Percentiles rank a stretch among this genome's conserved stretches.
Evolutionary conservation across 805 yeast species (phyloP).

Genomic region (Kodamaea restingae): DNA sequence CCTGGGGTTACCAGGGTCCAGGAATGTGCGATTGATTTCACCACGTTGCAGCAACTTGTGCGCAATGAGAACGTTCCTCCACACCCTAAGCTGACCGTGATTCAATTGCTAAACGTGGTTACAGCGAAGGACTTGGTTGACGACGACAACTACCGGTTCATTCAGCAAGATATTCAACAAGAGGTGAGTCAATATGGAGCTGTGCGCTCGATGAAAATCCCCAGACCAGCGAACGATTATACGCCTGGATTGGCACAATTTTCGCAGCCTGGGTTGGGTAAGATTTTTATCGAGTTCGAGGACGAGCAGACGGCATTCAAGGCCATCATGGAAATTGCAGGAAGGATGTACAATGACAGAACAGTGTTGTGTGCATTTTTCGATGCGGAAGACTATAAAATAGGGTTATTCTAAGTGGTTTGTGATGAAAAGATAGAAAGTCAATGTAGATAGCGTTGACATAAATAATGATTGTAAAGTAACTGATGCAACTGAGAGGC

Average conservation of each 20-base stretch:
- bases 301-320: constrained; percentile 45
- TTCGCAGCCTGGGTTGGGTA: constrained; percentile 61
- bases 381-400: constrained; percentile 56
- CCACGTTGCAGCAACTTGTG: constrained; percentile 35
- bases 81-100: constrained; percentile 46
- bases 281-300: constrained; percentile 63
- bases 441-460: too few relatives aligned
- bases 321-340: constrained; percentile 61
- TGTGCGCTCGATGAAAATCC: constrained; percentile 54
- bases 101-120: constrained; percentile 64
- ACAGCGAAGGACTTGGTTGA: constrained; percentile 61
- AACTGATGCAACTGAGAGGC: too few relatives aligned
- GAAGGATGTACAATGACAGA: constrained; percentile 64
- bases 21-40: constrained; percentile 33
- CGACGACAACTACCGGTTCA: constrained; percentile 43
- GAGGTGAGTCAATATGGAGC: constrained; percentile 51
- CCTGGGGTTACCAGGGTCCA: constrained; percentile 33
- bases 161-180: constrained; percentile 47
- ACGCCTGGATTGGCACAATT: constrained; percentile 37
- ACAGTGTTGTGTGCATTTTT: constrained; percentile 62
- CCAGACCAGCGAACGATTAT: constrained; percentile 53
- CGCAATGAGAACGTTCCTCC: constrained; percentile 32
- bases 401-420: constrained; percentile 22
- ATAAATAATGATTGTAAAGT: too few relatives aligned
- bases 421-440: too few relatives aligned